Conservation (phyloP, 2,329 filamentous ascomycete genomes). For the Tolypocladium cylindrosporum region DNA sequence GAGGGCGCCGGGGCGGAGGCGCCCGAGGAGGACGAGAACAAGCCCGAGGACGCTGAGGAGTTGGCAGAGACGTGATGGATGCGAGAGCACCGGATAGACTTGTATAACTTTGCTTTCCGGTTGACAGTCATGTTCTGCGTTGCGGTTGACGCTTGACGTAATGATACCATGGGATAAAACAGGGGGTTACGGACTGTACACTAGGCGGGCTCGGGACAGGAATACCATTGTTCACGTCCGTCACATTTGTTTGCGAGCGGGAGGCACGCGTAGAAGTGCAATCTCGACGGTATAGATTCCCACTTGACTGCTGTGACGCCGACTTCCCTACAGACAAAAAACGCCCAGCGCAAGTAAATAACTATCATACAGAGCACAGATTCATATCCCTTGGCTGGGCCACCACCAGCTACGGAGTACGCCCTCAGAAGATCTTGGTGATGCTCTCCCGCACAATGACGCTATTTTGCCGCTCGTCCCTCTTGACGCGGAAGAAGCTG, state of each 20-base stretch:
- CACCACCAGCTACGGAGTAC: too few relatives aligned
- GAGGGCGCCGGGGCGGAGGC: not conserved
- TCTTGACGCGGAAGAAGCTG: conserved; percentile 76
- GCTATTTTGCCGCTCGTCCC: conserved; percentile 79
- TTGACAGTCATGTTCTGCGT: not conserved
- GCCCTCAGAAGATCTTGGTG: conserved; percentile 30
- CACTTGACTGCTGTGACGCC: not conserved
- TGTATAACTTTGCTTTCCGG: not conserved
- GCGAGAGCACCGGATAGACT: not conserved
- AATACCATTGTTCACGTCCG: not conserved
- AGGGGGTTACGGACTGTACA: not conserved
- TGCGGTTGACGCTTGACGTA: not conserved
- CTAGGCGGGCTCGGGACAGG: not conserved
- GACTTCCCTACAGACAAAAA: not conserved
- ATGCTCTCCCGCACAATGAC: conserved; percentile 66
- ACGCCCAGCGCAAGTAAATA: not conserved
- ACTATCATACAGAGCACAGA: not conserved
- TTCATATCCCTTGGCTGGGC: not conserved
- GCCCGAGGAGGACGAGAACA: not conserved
- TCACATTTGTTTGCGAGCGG: not conserved
- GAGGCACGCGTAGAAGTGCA: not conserved
- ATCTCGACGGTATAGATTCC: not conserved
- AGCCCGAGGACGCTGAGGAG: not conserved
- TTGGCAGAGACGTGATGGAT: not conserved
- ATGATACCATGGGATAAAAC: not conserved